phyloP scores from a whole-genome alignment of 139 green algal genomes.

The Spirogloea muscicola region DNA sequence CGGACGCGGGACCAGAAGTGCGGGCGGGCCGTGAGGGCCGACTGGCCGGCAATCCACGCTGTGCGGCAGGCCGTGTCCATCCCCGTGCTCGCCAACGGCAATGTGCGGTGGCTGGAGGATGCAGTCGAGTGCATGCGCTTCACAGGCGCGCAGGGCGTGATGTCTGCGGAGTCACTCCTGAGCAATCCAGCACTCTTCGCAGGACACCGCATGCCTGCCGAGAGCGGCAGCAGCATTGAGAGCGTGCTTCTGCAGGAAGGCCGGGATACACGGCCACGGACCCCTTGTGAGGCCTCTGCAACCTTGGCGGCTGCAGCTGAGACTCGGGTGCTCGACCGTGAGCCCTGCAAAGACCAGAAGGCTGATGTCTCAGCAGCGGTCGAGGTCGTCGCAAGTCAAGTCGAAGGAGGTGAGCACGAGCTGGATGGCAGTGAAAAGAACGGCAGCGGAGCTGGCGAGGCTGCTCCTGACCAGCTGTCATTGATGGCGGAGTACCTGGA shows the following conservation, averaged over 20 bases:
- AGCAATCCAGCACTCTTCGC: constrained; percentile 54
- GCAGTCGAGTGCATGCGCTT: constrained; percentile 41
- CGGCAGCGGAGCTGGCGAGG: background rate
- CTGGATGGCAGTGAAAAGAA: background rate
- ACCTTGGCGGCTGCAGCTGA: background rate
- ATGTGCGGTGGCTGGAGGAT: constrained; percentile 46
- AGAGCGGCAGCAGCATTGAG: background rate
- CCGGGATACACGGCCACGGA: background rate
- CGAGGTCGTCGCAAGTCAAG: background rate
- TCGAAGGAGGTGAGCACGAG: background rate
- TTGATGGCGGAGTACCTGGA: constrained; percentile 76
- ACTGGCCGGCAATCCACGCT: constrained; percentile 77
- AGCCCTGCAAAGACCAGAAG: background rate
- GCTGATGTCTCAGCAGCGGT: background rate
- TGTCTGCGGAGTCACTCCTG: constrained; percentile 55
- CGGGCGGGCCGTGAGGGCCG: constrained; percentile 52
- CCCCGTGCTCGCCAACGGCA: constrained; percentile 57
- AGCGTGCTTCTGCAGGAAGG: background rate
- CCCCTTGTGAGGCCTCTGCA: background rate
- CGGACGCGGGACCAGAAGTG: constrained; percentile 83
- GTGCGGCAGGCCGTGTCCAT: constrained; percentile 31
- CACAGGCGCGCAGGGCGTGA: constrained; percentile 53
- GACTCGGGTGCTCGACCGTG: too few relatives aligned
- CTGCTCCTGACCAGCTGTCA: background rate
- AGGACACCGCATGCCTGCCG: constrained; percentile 3